A percentile compares a stretch with the other conserved stretches of the same genome.
Conservation (phyloP, 352 stramenopile genomes). For the Pythium dissotocum region DNA sequence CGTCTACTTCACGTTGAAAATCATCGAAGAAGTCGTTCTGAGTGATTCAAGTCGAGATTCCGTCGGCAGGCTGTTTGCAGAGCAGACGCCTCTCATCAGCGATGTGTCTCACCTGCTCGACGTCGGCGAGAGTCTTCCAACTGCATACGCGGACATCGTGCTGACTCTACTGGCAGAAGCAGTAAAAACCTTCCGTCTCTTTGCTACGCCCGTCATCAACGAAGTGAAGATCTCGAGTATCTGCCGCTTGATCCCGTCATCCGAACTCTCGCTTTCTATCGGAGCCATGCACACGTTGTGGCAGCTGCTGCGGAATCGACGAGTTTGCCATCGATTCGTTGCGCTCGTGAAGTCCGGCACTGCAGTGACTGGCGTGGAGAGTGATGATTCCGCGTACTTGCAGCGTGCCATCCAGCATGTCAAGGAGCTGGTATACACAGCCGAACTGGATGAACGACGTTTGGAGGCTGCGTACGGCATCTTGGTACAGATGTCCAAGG, state of each 20-base stretch:
- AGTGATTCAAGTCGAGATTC: not conserved
- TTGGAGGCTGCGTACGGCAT: slow-evolving; percentile 15
- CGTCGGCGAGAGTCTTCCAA: not conserved
- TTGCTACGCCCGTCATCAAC: not conserved
- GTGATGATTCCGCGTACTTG: not conserved
- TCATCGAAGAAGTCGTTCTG: not conserved
- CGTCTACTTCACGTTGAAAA: not conserved
- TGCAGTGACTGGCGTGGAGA: not conserved
- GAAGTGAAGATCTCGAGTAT: slow-evolving; percentile 4
- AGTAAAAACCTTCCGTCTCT: slow-evolving; percentile 1
- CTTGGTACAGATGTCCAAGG: slow-evolving; percentile 17
- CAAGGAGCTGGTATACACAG: slow-evolving; percentile 17
- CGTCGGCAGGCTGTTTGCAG: not conserved
- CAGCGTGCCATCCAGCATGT: slow-evolving; percentile 1
- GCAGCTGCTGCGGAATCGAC: slow-evolving; percentile 12
- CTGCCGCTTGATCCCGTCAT: not conserved
- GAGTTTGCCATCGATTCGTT: slow-evolving; percentile 11
- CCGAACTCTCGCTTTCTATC: not conserved
- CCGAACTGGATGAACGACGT: slow-evolving; percentile 8
- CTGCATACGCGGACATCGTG: not conserved
- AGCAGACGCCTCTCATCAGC: slow-evolving; percentile 4
- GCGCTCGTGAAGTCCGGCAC: not conserved
- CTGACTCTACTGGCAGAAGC: slow-evolving; percentile 4
- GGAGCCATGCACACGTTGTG: slow-evolving; percentile 10
- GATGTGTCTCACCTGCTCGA: slow-evolving; percentile 7